phyloP scores from a whole-genome alignment of 805 yeast species.

The Barnettozyma californica region DNA sequence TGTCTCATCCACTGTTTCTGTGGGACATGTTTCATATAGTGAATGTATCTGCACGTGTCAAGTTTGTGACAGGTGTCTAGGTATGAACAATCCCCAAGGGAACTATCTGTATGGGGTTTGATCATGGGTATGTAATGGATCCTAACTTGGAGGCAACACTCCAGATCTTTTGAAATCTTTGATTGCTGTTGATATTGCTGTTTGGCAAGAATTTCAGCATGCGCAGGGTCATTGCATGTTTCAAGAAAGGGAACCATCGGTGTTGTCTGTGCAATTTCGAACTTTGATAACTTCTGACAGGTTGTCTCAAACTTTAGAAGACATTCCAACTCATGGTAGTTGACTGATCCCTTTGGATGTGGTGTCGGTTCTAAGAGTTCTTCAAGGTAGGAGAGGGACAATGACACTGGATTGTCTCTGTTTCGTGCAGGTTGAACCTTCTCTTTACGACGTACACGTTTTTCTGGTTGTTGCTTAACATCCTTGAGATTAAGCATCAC shows the following conservation, averaged over 20 bases:
- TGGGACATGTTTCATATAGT: conserved; percentile 51
- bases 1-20: conserved; percentile 23
- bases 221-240: conserved; percentile 40
- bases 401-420: neutral
- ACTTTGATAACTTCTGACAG: conserved; percentile 33
- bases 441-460: neutral
- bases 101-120: conserved; percentile 58
- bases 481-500: conserved; percentile 3
- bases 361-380: conserved; percentile 3
- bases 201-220: conserved; percentile 16
- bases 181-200: conserved; percentile 20
- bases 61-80: conserved; percentile 90
- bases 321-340: conserved; percentile 11
- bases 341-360: conserved; percentile 3
- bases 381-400: conserved; percentile 4
- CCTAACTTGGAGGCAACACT: conserved; percentile 18
- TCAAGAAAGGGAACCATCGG: conserved; percentile 39
- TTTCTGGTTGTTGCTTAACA: neutral
- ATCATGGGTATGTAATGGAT: conserved; percentile 53
- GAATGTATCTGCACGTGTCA: conserved; percentile 73
- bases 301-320: conserved; percentile 34
- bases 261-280: conserved; percentile 36
- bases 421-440: neutral
- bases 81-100: conserved; percentile 87
- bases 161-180: conserved; percentile 27